phyloP scores from a whole-genome alignment of 1,284 basidiomycete genomes.

The Cutaneotrichosporon curvatum region DNA sequence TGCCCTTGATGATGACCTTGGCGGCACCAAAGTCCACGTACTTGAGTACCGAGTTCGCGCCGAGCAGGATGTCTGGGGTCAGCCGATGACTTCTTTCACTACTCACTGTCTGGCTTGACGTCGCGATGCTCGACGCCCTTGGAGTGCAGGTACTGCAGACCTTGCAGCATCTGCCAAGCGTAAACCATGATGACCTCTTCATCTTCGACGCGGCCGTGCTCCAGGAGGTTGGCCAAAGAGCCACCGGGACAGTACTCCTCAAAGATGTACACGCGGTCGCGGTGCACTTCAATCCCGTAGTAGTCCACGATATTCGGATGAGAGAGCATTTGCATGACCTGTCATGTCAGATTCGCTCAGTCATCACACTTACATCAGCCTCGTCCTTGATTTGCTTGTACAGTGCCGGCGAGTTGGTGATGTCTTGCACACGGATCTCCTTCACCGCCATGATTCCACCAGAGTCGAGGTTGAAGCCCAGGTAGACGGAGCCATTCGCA shows the following conservation, averaged over 20 bases:
- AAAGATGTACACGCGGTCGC: constrained; percentile 98
- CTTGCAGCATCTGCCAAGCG: constrained; percentile 94
- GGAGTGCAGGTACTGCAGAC: constrained; percentile 91
- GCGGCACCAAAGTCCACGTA: constrained; percentile 98
- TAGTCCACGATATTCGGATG: constrained; percentile 99
- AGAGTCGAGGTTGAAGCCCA: constrained; percentile 93
- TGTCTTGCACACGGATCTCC: constrained; percentile 96
- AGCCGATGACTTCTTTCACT: constrained; percentile 1
- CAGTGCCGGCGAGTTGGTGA: constrained; percentile 70
- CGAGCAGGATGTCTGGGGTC: constrained; percentile 78
- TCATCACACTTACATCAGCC: constrained; percentile 57
- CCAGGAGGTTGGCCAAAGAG: constrained; percentile 79
- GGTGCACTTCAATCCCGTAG: constrained; percentile 95
- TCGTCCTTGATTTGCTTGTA: constrained; percentile 96
- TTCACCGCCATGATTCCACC: constrained; percentile 99
- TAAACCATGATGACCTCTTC: constrained; percentile 94
- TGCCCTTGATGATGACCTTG: constrained; percentile 91
- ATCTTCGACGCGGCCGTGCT: constrained; percentile 93
- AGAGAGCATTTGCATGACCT: constrained; percentile 91
- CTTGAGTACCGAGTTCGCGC: constrained; percentile 82
- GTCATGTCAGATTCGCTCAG: neutral
- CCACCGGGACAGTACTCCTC: constrained; percentile 98
- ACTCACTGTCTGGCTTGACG: constrained; percentile 96
- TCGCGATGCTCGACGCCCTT: constrained; percentile 91
- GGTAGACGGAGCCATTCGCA: constrained; percentile 95